A percentile compares a stretch with the other conserved stretches of the same genome.
Evolutionary conservation across 495 filamentous ascomycete genomes (phyloP).

Genomic region (Letharia columbiana): DNA sequence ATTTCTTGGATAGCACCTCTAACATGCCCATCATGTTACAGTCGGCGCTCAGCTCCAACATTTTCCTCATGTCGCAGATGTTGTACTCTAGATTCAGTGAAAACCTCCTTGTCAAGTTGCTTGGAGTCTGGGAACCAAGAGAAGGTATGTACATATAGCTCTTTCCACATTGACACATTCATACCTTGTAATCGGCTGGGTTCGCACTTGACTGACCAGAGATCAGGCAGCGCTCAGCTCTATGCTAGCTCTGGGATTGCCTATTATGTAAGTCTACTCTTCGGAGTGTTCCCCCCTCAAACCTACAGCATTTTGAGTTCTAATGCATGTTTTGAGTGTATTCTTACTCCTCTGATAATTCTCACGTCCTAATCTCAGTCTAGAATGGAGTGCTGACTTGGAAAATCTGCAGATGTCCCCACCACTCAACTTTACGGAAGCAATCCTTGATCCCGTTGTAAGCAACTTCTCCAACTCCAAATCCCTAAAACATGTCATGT

Average conservation of each 20-base stretch:
- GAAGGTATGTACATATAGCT: constrained; percentile 47
- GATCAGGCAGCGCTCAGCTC: constrained; percentile 65
- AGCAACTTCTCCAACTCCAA: neutral
- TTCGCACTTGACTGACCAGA: neutral
- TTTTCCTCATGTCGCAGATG: constrained; percentile 99
- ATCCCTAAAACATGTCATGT: neutral
- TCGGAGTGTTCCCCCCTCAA: neutral
- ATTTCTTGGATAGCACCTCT: constrained; percentile 32
- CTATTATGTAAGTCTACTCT: constrained; percentile 40
- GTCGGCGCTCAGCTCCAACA: constrained; percentile 94
- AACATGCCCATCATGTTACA: constrained; percentile 99
- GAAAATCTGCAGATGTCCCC: constrained; percentile 61
- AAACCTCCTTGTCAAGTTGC: constrained; percentile 90
- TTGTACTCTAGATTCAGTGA: constrained; percentile 97
- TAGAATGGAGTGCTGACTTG: neutral
- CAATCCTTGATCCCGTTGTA: constrained; percentile 79
- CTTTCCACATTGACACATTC: neutral
- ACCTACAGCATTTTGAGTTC: neutral
- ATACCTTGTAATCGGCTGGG: neutral
- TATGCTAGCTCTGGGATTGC: constrained; percentile 84
- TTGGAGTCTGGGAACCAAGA: constrained; percentile 97
- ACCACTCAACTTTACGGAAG: constrained; percentile 93
- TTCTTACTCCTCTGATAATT: neutral
- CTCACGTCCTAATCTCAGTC: neutral
- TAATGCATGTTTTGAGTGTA: neutral